phyloP scores from a whole-genome alignment of 2,329 filamentous ascomycete genomes.

The Rasamsonia emersonii region DNA sequence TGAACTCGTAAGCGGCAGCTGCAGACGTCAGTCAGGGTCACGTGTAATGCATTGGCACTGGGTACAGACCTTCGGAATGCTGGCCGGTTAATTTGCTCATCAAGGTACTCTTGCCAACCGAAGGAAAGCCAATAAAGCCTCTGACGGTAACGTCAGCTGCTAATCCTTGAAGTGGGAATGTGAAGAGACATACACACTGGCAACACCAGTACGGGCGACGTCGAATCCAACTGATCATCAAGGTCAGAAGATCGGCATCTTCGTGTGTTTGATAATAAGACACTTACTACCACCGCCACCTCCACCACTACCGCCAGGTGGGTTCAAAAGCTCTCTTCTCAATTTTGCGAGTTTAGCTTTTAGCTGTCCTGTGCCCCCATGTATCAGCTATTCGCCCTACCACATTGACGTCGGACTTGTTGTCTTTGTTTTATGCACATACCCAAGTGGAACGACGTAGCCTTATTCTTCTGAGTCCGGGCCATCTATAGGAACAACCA shows the following conservation, averaged over 20 bases:
- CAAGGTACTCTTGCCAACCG: constrained; percentile 94
- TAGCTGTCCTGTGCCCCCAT: constrained; percentile 54
- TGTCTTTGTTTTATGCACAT: constrained; percentile 12
- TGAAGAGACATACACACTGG: constrained; percentile 57
- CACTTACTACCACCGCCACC: constrained; percentile 55
- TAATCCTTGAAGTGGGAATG: not conserved
- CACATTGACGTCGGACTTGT: not conserved
- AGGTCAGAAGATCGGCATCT: constrained; percentile 11
- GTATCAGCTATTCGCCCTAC: constrained; percentile 13
- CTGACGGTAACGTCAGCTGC: constrained; percentile 11
- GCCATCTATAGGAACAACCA: constrained; percentile 62
- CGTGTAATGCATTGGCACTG: constrained; percentile 1
- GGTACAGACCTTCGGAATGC: constrained; percentile 65
- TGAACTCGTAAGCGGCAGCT: constrained; percentile 95
- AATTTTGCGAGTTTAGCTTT: constrained; percentile 98
- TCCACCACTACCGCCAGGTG: constrained; percentile 68
- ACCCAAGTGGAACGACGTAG: constrained; percentile 84
- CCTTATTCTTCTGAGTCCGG: constrained; percentile 95
- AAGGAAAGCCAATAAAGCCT: constrained; percentile 96
- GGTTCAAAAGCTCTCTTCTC: constrained; percentile 89
- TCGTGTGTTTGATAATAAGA: constrained; percentile 5
- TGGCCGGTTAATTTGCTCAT: constrained; percentile 93
- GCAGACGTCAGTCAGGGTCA: constrained; percentile 13
- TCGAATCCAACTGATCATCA: constrained; percentile 67
- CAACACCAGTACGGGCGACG: constrained; percentile 93